These are phyloP conservation scores for Saraca asoca DNA, from an alignment of 331 rosid species.

Conservation along the genomic window DNA sequence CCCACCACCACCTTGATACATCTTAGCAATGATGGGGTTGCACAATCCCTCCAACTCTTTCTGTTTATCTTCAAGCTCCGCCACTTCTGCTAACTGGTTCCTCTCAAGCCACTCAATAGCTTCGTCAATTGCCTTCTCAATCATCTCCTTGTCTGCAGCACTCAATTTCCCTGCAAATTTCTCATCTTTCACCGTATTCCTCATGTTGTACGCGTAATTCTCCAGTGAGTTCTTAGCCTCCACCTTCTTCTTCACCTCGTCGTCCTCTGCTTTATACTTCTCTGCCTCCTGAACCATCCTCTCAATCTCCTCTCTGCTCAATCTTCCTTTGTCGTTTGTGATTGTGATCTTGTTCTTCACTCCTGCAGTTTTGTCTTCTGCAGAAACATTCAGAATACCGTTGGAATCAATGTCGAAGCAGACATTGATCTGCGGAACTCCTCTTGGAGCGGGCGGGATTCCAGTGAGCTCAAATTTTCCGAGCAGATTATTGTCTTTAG, in stretches of 20 bases:
- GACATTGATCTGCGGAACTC: slow-evolving; percentile 61
- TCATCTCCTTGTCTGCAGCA: slow-evolving; percentile 48
- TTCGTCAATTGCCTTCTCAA: slow-evolving; percentile 58
- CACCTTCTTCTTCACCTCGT: slow-evolving; percentile 62
- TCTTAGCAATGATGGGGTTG: slow-evolving; percentile 52
- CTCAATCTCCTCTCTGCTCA: slow-evolving; percentile 62
- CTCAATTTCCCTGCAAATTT: slow-evolving; percentile 45
- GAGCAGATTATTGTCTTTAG: slow-evolving; percentile 54
- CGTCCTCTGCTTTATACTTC: slow-evolving; percentile 52
- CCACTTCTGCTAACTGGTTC: slow-evolving; percentile 58
- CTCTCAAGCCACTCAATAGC: slow-evolving; percentile 55
- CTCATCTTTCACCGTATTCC: slow-evolving; percentile 53
- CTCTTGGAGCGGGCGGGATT: slow-evolving; percentile 56
- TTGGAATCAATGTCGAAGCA: slow-evolving; percentile 60
- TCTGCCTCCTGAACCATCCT: slow-evolving; percentile 62
- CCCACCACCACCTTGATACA: slow-evolving; percentile 59
- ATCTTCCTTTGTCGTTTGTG: slow-evolving; percentile 56
- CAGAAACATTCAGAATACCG: slow-evolving; percentile 55
- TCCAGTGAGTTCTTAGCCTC: slow-evolving; percentile 55
- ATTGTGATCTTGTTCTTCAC: slow-evolving; percentile 65
- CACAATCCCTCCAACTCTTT: slow-evolving; percentile 61
- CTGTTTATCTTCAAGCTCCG: slow-evolving; percentile 54
- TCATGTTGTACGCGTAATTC: slow-evolving; percentile 54
- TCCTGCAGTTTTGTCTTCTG: slow-evolving; percentile 64
- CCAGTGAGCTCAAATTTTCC: slow-evolving; percentile 56